phyloP scores from a whole-genome alignment of 2,329 filamentous ascomycete genomes.

The Claviceps purpurea region DNA sequence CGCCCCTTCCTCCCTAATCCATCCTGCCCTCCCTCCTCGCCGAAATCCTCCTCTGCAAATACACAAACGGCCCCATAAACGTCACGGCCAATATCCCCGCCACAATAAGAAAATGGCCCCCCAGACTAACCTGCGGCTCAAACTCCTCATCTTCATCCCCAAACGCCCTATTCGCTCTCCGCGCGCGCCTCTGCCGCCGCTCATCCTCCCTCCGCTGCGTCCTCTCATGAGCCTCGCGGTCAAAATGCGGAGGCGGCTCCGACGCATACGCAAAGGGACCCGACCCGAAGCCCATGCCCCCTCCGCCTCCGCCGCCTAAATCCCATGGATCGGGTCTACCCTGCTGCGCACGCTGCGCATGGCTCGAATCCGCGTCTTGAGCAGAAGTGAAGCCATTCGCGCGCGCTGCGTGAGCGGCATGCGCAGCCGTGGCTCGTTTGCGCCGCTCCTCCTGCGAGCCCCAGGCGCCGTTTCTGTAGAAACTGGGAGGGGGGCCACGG shows the following conservation, averaged over 20 bases:
- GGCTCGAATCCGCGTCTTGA: neutral
- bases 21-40: slow-evolving; percentile 15
- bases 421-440: slow-evolving; percentile 33
- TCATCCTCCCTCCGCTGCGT: slow-evolving; percentile 56
- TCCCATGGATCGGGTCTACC: too few species aligned
- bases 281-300: slow-evolving; percentile 48
- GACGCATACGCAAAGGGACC: slow-evolving; percentile 34
- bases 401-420: neutral
- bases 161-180: slow-evolving; percentile 23
- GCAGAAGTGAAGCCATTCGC: neutral
- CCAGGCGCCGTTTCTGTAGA: slow-evolving; percentile 74
- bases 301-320: too few species aligned
- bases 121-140: slow-evolving; percentile 28
- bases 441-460: slow-evolving; percentile 50
- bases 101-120: slow-evolving; percentile 37
- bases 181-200: slow-evolving; percentile 16
- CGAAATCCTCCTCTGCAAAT: slow-evolving; percentile 25
- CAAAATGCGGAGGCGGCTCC: slow-evolving; percentile 55
- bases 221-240: slow-evolving; percentile 55
- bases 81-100: slow-evolving; percentile 32
- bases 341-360: too few species aligned
- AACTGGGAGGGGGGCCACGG: slow-evolving; percentile 75
- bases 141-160: slow-evolving; percentile 23
- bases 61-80: slow-evolving; percentile 29
- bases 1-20: neutral